phyloP scores from a whole-genome alignment of 306 rosid genomes.

The Citrullus amarus region DNA sequence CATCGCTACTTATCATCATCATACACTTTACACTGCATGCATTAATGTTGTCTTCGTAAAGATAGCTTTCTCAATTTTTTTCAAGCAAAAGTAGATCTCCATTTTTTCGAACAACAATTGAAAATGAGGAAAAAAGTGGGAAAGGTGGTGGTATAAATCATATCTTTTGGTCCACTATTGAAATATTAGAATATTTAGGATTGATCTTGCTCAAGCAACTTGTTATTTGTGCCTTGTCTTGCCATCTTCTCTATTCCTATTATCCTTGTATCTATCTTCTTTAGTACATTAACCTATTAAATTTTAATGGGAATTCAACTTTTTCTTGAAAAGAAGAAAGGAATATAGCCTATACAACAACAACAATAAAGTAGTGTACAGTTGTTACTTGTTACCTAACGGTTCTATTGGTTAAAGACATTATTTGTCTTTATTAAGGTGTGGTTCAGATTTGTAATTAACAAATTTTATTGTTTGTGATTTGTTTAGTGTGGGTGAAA shows the following conservation, averaged over 20 bases:
- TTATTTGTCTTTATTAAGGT: background rate
- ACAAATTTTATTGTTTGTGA: background rate
- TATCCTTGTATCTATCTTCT: background rate
- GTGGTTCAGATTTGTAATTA: background rate
- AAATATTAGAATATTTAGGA: background rate
- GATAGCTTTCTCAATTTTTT: slow-evolving; percentile 20
- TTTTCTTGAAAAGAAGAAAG: background rate
- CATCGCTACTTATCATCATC: slow-evolving; percentile 31
- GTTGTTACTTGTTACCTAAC: background rate
- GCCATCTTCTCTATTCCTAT: background rate
- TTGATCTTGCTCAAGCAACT: background rate
- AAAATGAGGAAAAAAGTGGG: background rate
- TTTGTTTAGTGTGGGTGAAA: background rate
- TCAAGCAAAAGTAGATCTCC: slow-evolving; percentile 18
- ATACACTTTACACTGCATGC: slow-evolving; percentile 2
- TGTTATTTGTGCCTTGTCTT: background rate
- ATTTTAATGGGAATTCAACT: background rate
- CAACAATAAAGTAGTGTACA: background rate
- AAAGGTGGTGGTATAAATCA: slow-evolving; percentile 6
- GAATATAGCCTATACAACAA: background rate
- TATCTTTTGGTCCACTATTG: slow-evolving; percentile 1
- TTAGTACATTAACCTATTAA: background rate
- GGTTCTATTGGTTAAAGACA: background rate
- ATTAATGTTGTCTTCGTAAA: slow-evolving; percentile 14
- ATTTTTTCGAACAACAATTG: slow-evolving; percentile 8